Conservation (phyloP, 2,329 filamentous ascomycete species). For the Aspergillus sp. region DNA sequence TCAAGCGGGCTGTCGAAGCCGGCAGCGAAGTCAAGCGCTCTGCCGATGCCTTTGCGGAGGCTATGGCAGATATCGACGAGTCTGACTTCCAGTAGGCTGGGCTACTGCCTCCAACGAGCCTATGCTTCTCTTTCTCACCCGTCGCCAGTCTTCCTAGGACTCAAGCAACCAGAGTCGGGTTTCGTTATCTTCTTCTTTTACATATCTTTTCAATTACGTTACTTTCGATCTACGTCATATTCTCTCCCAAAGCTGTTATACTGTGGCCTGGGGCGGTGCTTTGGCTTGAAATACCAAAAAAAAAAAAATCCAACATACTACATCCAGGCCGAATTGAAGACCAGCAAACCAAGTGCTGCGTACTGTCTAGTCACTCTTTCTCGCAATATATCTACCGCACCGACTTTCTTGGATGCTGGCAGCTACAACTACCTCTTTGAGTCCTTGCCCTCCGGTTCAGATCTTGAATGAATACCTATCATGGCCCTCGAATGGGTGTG, state of each 20-base stretch:
- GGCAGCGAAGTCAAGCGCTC: conserved; percentile 55
- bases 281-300: neutral
- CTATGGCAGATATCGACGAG: conserved; percentile 34
- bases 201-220: too few relatives aligned
- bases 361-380: conserved; percentile 7
- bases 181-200: neutral
- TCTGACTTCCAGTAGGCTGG: conserved; percentile 18
- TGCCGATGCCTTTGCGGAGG: conserved; percentile 34
- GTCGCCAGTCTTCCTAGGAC: neutral
- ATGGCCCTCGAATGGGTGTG: neutral
- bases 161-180: neutral
- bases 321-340: neutral
- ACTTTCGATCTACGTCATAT: neutral
- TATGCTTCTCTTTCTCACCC: neutral
- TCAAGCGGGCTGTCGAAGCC: conserved; percentile 65
- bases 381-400: neutral
- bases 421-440: neutral
- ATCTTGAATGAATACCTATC: neutral
- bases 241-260: neutral
- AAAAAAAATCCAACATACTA: neutral
- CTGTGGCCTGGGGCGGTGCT: neutral
- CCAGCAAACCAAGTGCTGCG: neutral
- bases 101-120: neutral
- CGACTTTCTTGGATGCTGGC: neutral
- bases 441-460: neutral